Evolutionary conservation across 768 basidiomycete genomes (phyloP), one percentile per base, ranked within the genome.

Genomic region (Russula ochroleuca): DNA sequence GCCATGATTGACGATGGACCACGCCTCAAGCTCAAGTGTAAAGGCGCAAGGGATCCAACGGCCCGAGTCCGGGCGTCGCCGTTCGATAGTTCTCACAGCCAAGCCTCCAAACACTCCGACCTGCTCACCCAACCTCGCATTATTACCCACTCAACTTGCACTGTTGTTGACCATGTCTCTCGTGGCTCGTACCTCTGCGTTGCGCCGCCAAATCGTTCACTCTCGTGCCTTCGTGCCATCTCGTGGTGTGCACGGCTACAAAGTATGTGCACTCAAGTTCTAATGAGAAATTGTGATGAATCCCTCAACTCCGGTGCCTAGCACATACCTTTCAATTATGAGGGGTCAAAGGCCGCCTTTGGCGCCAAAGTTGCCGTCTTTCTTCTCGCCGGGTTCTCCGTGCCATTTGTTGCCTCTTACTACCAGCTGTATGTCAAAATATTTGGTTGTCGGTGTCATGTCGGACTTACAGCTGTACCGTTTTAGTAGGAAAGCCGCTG

Each of bases 321-420:
- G 68, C 66, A 67, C 62, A 64, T 68, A 10, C 68, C 68, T 6
- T 68, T 68, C 68, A 56, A 67, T 33, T 58, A 60, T 7, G 51
- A 63, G 51, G 50, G 59, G 35, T 63, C 58, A 15, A 68, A 67
- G 56, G 59, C 53, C 35, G 33, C 9, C 10, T 67, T 64, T 35
- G 68, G 57, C 13, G 28, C 37, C 62, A 68, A 68, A 52, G 57
- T 67, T 25, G 17, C 47, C 17, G 9, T 56, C 28, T 67, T 67
- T 66, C 59, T 67, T 52, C 15, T 49, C 13, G 25, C 37, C 15
- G 68, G 68, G 7, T 68, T 65, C 40, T 51, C 57, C 15, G 41
- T 68, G 67, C 74, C 59, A 68, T 69, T 41, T 64, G 68, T 60
- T 65, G 73, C 57, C 70, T 70, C 61, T 33, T 54, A 49, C 43